Evolutionary conservation across 768 basidiomycete species (phyloP).

Genomic region (Lentinula aciculospora): DNA sequence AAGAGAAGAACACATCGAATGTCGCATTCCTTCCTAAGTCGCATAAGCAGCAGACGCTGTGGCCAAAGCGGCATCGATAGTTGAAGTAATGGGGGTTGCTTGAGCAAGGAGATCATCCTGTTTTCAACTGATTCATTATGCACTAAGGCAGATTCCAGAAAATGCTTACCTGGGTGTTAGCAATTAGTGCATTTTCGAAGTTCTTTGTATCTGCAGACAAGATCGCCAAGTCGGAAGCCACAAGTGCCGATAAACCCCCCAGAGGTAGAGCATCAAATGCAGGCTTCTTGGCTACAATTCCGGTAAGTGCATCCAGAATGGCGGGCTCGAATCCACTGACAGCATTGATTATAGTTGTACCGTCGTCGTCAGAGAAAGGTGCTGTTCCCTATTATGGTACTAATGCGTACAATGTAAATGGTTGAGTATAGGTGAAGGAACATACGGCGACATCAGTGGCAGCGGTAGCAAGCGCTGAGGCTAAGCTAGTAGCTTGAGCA

Average conservation of each 20-base stretch:
- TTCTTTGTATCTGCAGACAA: conserved; percentile 16
- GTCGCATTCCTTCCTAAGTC: background rate
- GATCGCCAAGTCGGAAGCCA: conserved; percentile 21
- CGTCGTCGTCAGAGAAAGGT: conserved; percentile 21
- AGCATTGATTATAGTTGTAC: conserved; percentile 14
- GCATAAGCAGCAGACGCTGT: conserved; percentile 21
- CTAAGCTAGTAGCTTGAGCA: conserved; percentile 15
- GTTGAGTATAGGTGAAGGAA: background rate
- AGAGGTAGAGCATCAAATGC: conserved; percentile 23
- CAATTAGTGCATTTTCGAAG: conserved; percentile 21
- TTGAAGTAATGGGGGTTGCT: conserved; percentile 13
- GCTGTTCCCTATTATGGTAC: conserved; percentile 13
- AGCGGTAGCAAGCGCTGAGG: conserved; percentile 15
- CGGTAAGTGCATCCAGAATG: conserved; percentile 17
- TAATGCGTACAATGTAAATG: background rate
- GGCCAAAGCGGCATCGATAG: conserved; percentile 19
- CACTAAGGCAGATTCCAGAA: background rate
- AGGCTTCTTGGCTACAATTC: conserved; percentile 20
- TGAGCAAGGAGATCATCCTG: conserved; percentile 18
- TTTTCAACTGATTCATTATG: background rate
- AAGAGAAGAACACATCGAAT: too few species aligned
- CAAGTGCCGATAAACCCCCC: conserved; percentile 22
- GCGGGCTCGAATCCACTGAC: conserved; percentile 21
- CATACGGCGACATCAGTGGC: conserved; percentile 22
- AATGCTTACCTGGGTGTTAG: conserved; percentile 19